phyloP scores from a whole-genome alignment of 2,329 filamentous ascomycete genomes.

The Fusarium sp. region DNA sequence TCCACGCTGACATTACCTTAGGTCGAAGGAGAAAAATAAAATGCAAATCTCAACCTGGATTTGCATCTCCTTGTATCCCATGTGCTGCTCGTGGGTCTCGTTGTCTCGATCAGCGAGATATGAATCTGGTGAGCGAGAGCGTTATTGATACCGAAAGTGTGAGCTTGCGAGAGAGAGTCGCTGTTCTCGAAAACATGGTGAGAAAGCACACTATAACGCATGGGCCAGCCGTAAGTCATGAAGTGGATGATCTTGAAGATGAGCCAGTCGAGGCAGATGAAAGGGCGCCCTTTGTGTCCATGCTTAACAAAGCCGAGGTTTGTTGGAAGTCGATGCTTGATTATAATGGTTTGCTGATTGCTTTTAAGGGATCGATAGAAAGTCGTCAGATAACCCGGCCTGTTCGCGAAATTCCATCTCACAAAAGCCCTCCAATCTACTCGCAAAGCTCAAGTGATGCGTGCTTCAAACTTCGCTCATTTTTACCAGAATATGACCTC shows the following conservation, averaged over 20 bases:
- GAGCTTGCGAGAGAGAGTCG: neutral
- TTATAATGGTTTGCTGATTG: neutral
- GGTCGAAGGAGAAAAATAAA: neutral
- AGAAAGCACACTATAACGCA: neutral
- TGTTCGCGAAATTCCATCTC: accelerated
- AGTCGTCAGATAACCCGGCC: too few species aligned
- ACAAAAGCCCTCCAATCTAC: too few species aligned
- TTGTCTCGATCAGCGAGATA: neutral
- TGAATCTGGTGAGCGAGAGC: neutral
- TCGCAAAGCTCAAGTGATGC: neutral
- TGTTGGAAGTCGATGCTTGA: too few species aligned
- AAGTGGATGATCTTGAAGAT: neutral
- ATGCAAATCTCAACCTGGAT: neutral
- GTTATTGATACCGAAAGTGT: neutral
- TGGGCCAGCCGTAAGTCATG: accelerated
- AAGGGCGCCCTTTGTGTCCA: neutral
- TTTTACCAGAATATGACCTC: neutral
- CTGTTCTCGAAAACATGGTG: neutral
- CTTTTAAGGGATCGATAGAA: neutral
- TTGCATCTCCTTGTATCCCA: neutral
- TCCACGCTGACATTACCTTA: neutral
- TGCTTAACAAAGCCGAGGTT: neutral
- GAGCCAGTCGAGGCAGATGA: neutral
- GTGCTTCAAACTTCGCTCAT: neutral
- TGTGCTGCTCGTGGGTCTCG: neutral